Evolutionary conservation across 2,329 filamentous ascomycete genomes (phyloP).

Genomic region (Exophiala xenobiotica): DNA sequence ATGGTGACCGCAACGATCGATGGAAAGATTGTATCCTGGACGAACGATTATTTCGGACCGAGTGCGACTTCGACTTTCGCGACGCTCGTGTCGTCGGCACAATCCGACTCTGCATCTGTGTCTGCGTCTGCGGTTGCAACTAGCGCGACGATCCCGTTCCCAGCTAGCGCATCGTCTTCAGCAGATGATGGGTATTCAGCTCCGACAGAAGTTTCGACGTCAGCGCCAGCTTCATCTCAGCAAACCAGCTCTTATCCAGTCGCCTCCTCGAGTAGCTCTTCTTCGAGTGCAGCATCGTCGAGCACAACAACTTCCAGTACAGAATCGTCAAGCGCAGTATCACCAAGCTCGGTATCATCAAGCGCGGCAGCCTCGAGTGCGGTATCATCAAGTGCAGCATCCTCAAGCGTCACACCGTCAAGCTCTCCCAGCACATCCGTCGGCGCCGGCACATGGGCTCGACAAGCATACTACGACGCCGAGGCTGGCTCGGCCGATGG

Average conservation of each 20-base stretch:
- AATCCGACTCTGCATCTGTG: slow-evolving; percentile 1
- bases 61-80: slow-evolving; percentile 9
- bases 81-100: slow-evolving; percentile 4
- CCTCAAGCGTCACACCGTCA: slow-evolving; percentile 6
- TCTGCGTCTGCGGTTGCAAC: not conserved
- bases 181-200: too few relatives aligned
- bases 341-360: not conserved
- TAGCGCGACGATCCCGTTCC: too few relatives aligned
- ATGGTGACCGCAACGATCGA: slow-evolving; percentile 59
- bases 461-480: slow-evolving; percentile 52
- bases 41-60: slow-evolving; percentile 51
- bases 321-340: not conserved
- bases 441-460: slow-evolving; percentile 38
- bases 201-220: too few relatives aligned
- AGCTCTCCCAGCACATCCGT: slow-evolving; percentile 17
- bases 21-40: slow-evolving; percentile 58
- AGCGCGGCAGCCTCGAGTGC: not conserved
- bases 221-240: too few relatives aligned
- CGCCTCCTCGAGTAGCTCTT: too few relatives aligned
- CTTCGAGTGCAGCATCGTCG: too few relatives aligned
- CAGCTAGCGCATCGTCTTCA: too few relatives aligned
- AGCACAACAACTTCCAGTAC: not conserved
- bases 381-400: not conserved
- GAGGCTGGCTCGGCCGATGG: slow-evolving; percentile 47
- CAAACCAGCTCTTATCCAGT: too few relatives aligned